A percentile compares a stretch with the other conserved stretches of the same genome.
These are phyloP conservation scores for Calonectria fujianensis DNA, from an alignment of 2,329 filamentous ascomycete genomes.

Conservation along the genomic window DNA sequence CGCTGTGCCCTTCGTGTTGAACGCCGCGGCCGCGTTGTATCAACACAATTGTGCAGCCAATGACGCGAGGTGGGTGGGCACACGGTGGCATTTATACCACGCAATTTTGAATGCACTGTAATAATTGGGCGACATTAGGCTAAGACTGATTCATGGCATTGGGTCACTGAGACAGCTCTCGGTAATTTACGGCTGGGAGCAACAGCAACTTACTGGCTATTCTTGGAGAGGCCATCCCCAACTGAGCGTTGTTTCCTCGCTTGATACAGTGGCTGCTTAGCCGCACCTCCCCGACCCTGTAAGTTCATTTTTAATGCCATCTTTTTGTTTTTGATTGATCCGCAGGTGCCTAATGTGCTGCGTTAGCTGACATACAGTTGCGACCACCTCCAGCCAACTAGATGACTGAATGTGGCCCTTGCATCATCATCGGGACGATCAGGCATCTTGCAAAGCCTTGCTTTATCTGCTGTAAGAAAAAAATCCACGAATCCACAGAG, in stretches of 20 bases:
- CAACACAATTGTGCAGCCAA: conserved; percentile 7
- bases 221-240: not conserved
- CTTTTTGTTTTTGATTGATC: not conserved
- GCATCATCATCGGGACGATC: not conserved
- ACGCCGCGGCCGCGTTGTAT: not conserved
- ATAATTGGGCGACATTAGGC: not conserved
- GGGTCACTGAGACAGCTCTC: not conserved
- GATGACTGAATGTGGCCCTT: not conserved
- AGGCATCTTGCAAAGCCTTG: not conserved
- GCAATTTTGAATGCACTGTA: not conserved
- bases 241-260: not conserved
- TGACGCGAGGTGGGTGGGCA: not conserved
- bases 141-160: not conserved
- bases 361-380: not conserved
- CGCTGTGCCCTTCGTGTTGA: not conserved
- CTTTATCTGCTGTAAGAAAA: not conserved
- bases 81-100: not conserved
- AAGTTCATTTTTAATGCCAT: not conserved
- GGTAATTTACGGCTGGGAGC: not conserved
- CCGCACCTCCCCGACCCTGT: not conserved
- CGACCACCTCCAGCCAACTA: not conserved
- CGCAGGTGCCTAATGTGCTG: not conserved
- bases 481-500: not conserved
- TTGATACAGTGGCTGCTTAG: not conserved
- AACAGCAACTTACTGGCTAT: not conserved